Evolutionary conservation across 2,329 filamentous ascomycete genomes (phyloP).

Genomic region (Fusarium redolens): DNA sequence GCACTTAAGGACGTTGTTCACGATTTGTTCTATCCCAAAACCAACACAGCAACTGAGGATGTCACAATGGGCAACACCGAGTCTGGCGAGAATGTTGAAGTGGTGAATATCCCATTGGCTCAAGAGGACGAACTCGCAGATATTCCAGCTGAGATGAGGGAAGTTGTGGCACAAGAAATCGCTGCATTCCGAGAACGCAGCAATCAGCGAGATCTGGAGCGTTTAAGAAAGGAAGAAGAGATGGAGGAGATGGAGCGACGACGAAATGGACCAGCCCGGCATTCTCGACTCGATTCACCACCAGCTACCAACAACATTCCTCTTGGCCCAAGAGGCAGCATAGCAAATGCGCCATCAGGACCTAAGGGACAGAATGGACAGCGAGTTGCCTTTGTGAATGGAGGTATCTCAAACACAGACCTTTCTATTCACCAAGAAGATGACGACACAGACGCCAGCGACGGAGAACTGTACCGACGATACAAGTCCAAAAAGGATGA

Average conservation of each 20-base stretch:
- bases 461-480: constrained; percentile 83
- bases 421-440: constrained; percentile 74
- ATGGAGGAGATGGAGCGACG: constrained; percentile 87
- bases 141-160: constrained; percentile 95
- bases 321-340: constrained; percentile 56
- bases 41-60: constrained; percentile 65
- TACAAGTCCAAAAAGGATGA: constrained; percentile 76
- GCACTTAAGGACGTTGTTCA: constrained; percentile 75
- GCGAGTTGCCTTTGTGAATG: constrained; percentile 82
- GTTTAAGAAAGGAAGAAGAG: constrained; percentile 88
- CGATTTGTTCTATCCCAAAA: constrained; percentile 76
- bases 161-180: constrained; percentile 94
- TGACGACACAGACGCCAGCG: constrained; percentile 87
- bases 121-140: constrained; percentile 94
- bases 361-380: constrained; percentile 73
- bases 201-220: constrained; percentile 87
- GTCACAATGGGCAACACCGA: constrained; percentile 74
- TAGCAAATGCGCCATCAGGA: constrained; percentile 79
- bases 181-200: constrained; percentile 93
- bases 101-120: constrained; percentile 88
- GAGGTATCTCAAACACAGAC: constrained; percentile 72
- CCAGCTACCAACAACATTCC: constrained; percentile 68
- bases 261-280: constrained; percentile 71
- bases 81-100: constrained; percentile 76
- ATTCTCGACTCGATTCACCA: constrained; percentile 78